Evolutionary conservation across 768 basidiomycete genomes (phyloP), one percentile per base, ranked within the genome.

Genomic region (Tulasnella sp.): DNA sequence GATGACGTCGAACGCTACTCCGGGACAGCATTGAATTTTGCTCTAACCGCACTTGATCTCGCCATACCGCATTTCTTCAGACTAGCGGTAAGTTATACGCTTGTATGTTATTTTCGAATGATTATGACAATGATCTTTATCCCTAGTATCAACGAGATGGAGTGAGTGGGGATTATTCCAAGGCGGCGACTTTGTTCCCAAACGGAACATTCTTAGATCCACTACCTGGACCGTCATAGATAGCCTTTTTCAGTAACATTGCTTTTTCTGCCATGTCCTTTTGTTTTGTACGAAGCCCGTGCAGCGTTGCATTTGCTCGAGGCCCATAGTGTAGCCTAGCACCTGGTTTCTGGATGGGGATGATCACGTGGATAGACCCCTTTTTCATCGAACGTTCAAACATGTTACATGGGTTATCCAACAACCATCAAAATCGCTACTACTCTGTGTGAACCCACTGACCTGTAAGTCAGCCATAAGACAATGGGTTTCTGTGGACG

Each of bases 401-500:
- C n/a, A n/a, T n/a, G n/a, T n/a, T n/a, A n/a, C n/a, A n/a, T n/a
- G n/a, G n/a, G n/a, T n/a, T n/a, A n/a, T n/a, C n/a, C n/a, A n/a
- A n/a, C n/a, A n/a, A n/a, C n/a, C n/a, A n/a, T n/a, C n/a, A n/a
- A n/a, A n/a, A n/a, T n/a, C n/a, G n/a, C n/a, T n/a, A n/a, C n/a
- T n/a, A n/a, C n/a, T n/a, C n/a, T n/a, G n/a, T n/a, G n/a, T n/a
- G n/a, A n/a, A n/a, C n/a, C n/a, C n/a, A n/a, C n/a, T n/a, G n/a
- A n/a, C n/a, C n/a, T n/a, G n/a, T n/a, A n/a, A n/a, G n/a, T n/a
- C n/a, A n/a, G n/a, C n/a, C n/a, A n/a, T n/a, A n/a, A n/a, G n/a
- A n/a, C n/a, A n/a, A 89, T 89, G 86, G 82, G 81, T 20, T 89
- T 89, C 60, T 90, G 87, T 68, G 74, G 83, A 53, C 72, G 83